A percentile compares a stretch with the other conserved stretches of the same genome.
phyloP scores from a whole-genome alignment of 257 asterid genomes.

The Fraxinus cuspidata region DNA sequence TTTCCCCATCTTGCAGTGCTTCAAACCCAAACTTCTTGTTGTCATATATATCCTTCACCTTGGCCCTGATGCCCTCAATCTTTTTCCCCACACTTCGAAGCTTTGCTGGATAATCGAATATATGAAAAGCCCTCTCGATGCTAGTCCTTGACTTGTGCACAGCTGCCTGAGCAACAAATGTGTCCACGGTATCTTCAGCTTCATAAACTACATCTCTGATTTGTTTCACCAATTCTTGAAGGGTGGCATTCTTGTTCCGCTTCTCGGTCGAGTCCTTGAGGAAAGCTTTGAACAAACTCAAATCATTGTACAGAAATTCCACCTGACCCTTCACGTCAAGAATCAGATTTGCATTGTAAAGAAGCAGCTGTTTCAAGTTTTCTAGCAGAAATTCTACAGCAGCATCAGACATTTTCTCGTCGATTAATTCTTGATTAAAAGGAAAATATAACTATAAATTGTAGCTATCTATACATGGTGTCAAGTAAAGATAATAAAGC shows the following conservation, averaged over 20 bases:
- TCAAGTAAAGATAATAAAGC: background rate
- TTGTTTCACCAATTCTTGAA: conserved; percentile 48
- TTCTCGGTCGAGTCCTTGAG: conserved; percentile 46
- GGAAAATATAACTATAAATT: background rate
- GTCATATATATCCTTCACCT: conserved; percentile 45
- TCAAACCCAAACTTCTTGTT: conserved; percentile 47
- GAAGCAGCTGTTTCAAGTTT: conserved; percentile 52
- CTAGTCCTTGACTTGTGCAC: conserved; percentile 45
- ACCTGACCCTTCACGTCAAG: conserved; percentile 42
- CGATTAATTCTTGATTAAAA: background rate
- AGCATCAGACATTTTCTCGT: conserved; percentile 48
- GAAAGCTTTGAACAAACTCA: conserved; percentile 45
- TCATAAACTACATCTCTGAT: conserved; percentile 47
- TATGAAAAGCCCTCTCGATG: conserved; percentile 32
- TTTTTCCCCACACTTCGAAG: conserved; percentile 34
- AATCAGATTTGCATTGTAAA: conserved; percentile 46
- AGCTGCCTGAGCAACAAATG: conserved; percentile 51
- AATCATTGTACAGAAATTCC: conserved; percentile 40
- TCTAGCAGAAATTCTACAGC: conserved; percentile 55
- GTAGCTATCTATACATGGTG: background rate
- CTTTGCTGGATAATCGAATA: conserved; percentile 41
- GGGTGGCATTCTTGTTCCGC: conserved; percentile 36
- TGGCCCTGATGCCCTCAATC: conserved; percentile 34
- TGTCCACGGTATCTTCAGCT: conserved; percentile 60
- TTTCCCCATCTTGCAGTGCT: conserved; percentile 34